Evolutionary conservation across 495 filamentous ascomycete genomes (phyloP).

Genomic region (Neurospora sp.): DNA sequence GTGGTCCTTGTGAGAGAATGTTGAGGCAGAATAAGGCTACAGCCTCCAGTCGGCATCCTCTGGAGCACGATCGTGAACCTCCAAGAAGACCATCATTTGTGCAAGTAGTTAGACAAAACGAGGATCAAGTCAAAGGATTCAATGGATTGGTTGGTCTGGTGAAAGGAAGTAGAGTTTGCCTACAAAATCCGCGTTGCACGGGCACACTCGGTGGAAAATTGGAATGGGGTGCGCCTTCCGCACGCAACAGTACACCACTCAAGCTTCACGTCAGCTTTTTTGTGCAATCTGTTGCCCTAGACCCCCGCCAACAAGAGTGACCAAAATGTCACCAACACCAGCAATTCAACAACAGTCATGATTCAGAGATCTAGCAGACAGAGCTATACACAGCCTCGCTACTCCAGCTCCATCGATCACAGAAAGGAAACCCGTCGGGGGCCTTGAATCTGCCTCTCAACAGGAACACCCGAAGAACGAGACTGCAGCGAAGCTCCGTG

Average conservation of each 20-base stretch:
- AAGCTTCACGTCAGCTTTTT: neutral
- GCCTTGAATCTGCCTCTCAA: neutral
- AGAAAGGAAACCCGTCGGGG: neutral
- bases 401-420: neutral
- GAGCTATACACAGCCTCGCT: neutral
- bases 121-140: neutral
- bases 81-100: neutral
- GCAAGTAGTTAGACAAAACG: neutral
- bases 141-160: neutral
- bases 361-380: neutral
- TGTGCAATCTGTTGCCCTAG: neutral
- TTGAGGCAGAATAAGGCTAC: neutral
- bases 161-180: neutral
- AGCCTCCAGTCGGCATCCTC: neutral
- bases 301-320: neutral
- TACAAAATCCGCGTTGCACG: neutral
- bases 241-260: neutral
- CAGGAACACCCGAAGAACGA: slow-evolving; percentile 53
- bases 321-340: neutral
- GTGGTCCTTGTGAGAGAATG: neutral
- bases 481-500: slow-evolving; percentile 68
- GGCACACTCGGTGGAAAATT: neutral
- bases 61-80: neutral
- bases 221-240: neutral
- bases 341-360: neutral